Evolutionary conservation across 2,329 filamentous ascomycete species (phyloP), one percentile per base, ranked within the genome.

Genomic region (Ascochyta rabiei): DNA sequence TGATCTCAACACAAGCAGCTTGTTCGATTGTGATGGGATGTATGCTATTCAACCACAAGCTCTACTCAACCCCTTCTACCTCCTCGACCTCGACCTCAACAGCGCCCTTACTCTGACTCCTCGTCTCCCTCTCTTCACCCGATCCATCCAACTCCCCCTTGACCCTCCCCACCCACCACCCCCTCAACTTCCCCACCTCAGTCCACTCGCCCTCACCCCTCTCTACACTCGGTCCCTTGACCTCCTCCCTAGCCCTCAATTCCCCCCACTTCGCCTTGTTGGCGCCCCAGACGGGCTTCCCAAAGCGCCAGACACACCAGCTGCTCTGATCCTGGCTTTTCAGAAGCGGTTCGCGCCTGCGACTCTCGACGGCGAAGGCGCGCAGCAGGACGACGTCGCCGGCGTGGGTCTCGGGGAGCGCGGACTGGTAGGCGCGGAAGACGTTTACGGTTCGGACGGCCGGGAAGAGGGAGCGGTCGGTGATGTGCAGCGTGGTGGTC

Each of bases 231-330:
- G 79, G 79, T 1, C 79, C 80, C 26, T 71, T 78, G 4, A 77
- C 63, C 62, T 81, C 79, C 57, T 81, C 79, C 45, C 68, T 60
- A 33, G 63, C 59, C 60, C 58, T 61, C 18, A 68, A 38, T 31
- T 72, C 73, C 33, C 67, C 71, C 48, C 64, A 71, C 21, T 56
- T 49, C 18, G 66, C 64, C 5, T 57, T 67, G 43, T 66, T 65
- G 9, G 45, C 51, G 0, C 69, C 71, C 69, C 66, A 73, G 16
- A 64, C 60, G 35, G 53, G 68, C 59, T 62, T 71, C 0, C 61
- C 66, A 48, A 64, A 78, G 4, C 76, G 66, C 77, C 79, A 82
- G 2, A 81, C 79, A 52, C 77, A 80, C 80, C 80, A 82, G 2
- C 70, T 71, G 48, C 76, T 79, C 42, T 75, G 72, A 6, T 79